Percentiles rank a stretch among this genome's conserved stretches.
phyloP scores from a whole-genome alignment of 2,329 filamentous ascomycete species.

The Zymoseptoria crescenta region DNA sequence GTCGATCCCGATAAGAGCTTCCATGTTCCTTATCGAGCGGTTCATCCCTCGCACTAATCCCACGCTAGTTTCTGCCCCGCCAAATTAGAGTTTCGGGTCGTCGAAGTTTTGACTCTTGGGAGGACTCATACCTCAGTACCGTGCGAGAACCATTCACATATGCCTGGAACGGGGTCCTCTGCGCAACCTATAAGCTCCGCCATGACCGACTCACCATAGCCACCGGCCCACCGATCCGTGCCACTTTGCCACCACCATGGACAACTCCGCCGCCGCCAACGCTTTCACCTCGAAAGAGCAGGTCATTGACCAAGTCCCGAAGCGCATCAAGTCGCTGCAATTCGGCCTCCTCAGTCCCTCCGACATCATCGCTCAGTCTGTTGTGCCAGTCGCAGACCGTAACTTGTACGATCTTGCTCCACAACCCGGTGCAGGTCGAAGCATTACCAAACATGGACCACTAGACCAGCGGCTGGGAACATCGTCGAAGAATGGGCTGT shows the following conservation, averaged over 20 bases:
- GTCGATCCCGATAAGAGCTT: neutral
- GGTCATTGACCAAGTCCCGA: conserved; percentile 79
- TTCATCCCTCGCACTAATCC: neutral
- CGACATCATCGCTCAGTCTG: conserved; percentile 90
- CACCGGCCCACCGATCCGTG: conserved; percentile 1
- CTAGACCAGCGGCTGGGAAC: conserved; percentile 84
- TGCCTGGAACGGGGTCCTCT: neutral
- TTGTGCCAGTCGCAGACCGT: conserved; percentile 88
- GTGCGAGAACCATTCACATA: neutral
- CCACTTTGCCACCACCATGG: conserved; percentile 8
- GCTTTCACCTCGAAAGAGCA: conserved; percentile 59
- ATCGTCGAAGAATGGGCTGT: conserved; percentile 72
- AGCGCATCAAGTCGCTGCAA: conserved; percentile 86
- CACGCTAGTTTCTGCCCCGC: neutral
- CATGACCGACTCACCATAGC: conserved; percentile 9
- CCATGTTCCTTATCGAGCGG: neutral
- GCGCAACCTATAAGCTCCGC: neutral
- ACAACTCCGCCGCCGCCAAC: conserved; percentile 7
- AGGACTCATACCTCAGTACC: neutral
- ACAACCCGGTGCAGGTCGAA: conserved; percentile 48
- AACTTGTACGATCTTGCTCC: conserved; percentile 80
- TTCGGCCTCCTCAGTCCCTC: conserved; percentile 84
- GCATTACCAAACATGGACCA: conserved; percentile 72
- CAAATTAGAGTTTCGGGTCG: neutral
- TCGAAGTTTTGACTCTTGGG: neutral